Evolutionary conservation across 1,284 basidiomycete genomes (phyloP).

Genomic region (Phellinidium pouzarii): DNA sequence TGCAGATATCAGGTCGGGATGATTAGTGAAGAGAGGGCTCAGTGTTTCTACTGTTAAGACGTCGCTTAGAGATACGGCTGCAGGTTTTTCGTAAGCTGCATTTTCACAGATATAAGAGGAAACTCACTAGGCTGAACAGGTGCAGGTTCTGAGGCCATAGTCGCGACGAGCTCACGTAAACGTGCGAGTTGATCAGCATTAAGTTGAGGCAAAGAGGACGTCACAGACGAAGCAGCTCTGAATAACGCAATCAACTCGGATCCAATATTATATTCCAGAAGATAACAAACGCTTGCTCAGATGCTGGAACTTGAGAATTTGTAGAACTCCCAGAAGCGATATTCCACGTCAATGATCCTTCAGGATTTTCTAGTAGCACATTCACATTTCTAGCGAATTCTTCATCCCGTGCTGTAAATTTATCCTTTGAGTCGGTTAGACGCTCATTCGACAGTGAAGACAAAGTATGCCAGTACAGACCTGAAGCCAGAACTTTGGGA

Average conservation of each 20-base stretch:
- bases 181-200: constrained; percentile 45
- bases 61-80: constrained; percentile 63
- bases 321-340: constrained; percentile 19
- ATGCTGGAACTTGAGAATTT: constrained; percentile 10
- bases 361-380: constrained; percentile 56
- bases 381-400: constrained; percentile 69
- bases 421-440: constrained; percentile 42
- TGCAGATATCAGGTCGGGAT: constrained; percentile 57
- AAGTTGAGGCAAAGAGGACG: constrained; percentile 8
- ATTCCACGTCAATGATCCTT: constrained; percentile 52
- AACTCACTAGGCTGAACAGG: constrained; percentile 20
- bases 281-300: constrained; percentile 4
- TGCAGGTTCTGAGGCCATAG: constrained; percentile 21
- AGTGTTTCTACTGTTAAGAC: constrained; percentile 68
- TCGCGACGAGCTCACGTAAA: constrained; percentile 34
- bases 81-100: constrained; percentile 5
- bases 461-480: constrained; percentile 32
- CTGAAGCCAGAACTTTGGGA: constrained; percentile 75
- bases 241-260: not conserved
- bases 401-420: constrained; percentile 56
- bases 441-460: not conserved
- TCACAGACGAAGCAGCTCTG: constrained; percentile 3
- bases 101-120: constrained; percentile 12
- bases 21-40: constrained; percentile 56
- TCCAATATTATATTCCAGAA: not conserved